Conservation (phyloP, 2,329 filamentous ascomycete species). For the Curvularia sp. region DNA sequence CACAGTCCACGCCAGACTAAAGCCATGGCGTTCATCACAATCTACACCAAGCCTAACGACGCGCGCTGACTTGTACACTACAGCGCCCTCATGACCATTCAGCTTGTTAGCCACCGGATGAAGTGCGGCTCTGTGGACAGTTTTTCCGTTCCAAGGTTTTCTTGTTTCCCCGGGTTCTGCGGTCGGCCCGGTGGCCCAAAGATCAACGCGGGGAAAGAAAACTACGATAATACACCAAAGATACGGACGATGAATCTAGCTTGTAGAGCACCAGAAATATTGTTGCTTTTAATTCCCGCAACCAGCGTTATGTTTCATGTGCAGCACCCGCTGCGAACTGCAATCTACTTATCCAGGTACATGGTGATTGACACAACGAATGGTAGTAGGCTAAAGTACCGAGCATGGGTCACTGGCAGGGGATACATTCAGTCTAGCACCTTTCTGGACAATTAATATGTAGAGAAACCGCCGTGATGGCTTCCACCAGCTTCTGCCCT, state of each 20-base stretch:
- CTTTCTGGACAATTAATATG: not conserved
- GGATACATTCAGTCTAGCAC: not conserved
- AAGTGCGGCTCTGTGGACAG: conserved; percentile 5
- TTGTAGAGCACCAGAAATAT: not conserved
- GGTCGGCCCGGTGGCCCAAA: conserved; percentile 11
- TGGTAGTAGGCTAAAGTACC: conserved; percentile 1
- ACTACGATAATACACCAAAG: not conserved
- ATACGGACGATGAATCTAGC: not conserved
- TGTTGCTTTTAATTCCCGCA: not conserved
- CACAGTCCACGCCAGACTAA: not conserved
- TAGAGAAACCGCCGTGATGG: not conserved
- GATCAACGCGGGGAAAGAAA: not conserved
- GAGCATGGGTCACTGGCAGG: not conserved
- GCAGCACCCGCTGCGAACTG: not conserved
- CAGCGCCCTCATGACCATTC: not conserved
- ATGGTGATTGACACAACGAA: not conserved
- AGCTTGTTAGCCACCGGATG: conserved; percentile 10
- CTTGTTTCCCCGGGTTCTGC: not conserved
- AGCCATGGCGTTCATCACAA: not conserved
- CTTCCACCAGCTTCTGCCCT: not conserved
- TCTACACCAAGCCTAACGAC: not conserved
- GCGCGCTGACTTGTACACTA: not conserved
- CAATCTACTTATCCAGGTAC: not conserved
- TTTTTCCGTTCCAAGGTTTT: not conserved
- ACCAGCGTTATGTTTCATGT: not conserved